These are phyloP conservation scores for Periconia sp. DNA, from an alignment of 2,329 filamentous ascomycete genomes.

Conservation along the genomic window DNA sequence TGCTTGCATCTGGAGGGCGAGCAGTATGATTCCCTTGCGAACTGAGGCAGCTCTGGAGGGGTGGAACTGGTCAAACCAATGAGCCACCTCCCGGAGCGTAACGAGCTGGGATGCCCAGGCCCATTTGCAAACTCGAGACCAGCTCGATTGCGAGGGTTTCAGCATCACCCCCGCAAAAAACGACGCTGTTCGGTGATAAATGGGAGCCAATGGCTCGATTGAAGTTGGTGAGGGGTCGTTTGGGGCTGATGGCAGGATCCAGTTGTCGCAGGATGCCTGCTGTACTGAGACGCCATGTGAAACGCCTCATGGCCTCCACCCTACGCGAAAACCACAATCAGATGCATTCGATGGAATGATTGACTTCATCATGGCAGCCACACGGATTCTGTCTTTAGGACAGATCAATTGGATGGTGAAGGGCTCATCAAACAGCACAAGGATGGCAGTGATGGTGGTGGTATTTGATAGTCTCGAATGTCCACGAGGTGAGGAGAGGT, in stretches of 20 bases:
- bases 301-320: background rate
- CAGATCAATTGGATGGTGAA: background rate
- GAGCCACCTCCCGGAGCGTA: constrained; percentile 11
- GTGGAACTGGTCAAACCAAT: constrained; percentile 15
- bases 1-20: constrained; percentile 20
- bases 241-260: background rate
- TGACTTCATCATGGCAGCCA: background rate
- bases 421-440: background rate
- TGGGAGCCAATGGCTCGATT: constrained; percentile 6
- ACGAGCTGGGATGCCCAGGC: constrained; percentile 16
- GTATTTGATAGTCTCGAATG: too few relatives aligned
- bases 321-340: constrained; percentile 2
- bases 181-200: constrained; percentile 6
- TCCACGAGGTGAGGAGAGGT: too few relatives aligned
- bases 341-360: background rate
- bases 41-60: constrained; percentile 24
- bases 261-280: constrained; percentile 9
- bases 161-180: constrained; percentile 16
- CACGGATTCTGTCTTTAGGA: background rate
- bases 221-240: constrained; percentile 9
- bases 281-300: constrained; percentile 1
- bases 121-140: constrained; percentile 27
- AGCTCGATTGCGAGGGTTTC: constrained; percentile 17
- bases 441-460: background rate
- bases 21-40: constrained; percentile 33